Base-by-base conservation (phyloP, 2,329 filamentous ascomycete genomes). In the Paracamarosporium sp. region DNA sequence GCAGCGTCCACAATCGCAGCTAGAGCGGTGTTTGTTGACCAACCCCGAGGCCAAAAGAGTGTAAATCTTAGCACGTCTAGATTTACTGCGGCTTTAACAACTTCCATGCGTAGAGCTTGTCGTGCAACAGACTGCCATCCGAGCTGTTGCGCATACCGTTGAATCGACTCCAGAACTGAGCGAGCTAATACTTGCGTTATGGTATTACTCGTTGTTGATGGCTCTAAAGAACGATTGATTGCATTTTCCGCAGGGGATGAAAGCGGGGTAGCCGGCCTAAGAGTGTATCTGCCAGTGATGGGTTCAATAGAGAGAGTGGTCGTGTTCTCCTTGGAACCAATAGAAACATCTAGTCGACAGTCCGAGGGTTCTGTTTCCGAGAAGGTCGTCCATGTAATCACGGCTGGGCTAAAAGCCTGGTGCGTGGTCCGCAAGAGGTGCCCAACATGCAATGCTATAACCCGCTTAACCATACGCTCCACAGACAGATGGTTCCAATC, bases 391-490 rank as follows among this genome's bases (percentile, higher is more conserved):
- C 81, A 78, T 64, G 92, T 76, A 7, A 81, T 80, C 4, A 91
- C 82, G 57, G 86, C 82, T 17, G 84, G 81, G 43, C 82, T 83
- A 9, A 83, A 79, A 70, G 88, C 82, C 13, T 85, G 82, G 55
- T 85, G 84, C 35, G 80, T 77, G 5, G 83, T 83, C n/a, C 80
- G 82, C 41, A 98, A 82, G 25, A 93, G 86, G 67, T 90, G 83
- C 57, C 86, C 87, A 27, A 89, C 85, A 72, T 98, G 94, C 59
- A 85, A 84, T 31, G 90, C 89, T 66, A 96, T 89, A 17, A 93
- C 87, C 31, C 84, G 83, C 66, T 89, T 89, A 41, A 99, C 78
- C 3, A 97, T 84, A 5, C 79, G 73, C 71, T 97, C 92, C 48
- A 91, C 84, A 2, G 90, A 95, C 22, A 98, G 82, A 12, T 84